Percentiles rank a stretch among this genome's conserved stretches.
Conservation (phyloP, 2,329 filamentous ascomycete species). For the Clonostachys byssicola region DNA sequence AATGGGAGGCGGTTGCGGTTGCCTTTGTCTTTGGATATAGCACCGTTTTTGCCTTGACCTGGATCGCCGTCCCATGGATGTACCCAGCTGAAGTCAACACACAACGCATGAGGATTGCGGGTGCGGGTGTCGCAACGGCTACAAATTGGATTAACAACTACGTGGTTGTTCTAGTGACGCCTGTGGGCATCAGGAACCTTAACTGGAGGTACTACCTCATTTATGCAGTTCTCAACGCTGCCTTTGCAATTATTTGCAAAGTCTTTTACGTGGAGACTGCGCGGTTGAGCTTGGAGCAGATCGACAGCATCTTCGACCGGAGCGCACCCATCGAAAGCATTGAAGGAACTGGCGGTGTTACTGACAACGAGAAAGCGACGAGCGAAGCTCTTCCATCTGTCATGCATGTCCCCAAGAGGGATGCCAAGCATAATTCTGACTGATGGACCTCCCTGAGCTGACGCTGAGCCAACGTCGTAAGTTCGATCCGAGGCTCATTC, state of each 20-base stretch:
- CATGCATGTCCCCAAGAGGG: too few relatives aligned
- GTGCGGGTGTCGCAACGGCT: conserved; percentile 21
- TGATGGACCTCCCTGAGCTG: too few relatives aligned
- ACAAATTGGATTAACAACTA: conserved; percentile 23
- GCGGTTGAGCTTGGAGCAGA: conserved; percentile 32
- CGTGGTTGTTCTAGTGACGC: conserved; percentile 26
- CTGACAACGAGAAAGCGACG: too few relatives aligned
- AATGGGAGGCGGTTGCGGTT: conserved; percentile 9
- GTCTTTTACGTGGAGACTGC: conserved; percentile 43
- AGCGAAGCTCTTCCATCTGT: too few relatives aligned
- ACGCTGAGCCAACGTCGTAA: too few relatives aligned
- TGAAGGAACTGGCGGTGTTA: too few relatives aligned
- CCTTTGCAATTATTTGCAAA: conserved; percentile 40
- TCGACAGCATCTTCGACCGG: conserved; percentile 23
- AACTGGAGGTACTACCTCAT: conserved; percentile 49
- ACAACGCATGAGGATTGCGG: conserved; percentile 24
- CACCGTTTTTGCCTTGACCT: conserved; percentile 17
- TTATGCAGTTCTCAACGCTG: conserved; percentile 41
- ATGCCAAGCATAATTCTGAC: too few relatives aligned
- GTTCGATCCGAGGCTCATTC: too few relatives aligned
- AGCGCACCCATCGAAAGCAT: too few relatives aligned
- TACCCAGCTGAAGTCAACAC: conserved; percentile 25
- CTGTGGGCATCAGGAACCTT: conserved; percentile 32
- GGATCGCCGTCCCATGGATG: conserved; percentile 13
- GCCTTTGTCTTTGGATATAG: conserved; percentile 21